phyloP scores from a whole-genome alignment of 1,284 basidiomycete genomes.

The Cutaneotrichosporon cutaneum region DNA sequence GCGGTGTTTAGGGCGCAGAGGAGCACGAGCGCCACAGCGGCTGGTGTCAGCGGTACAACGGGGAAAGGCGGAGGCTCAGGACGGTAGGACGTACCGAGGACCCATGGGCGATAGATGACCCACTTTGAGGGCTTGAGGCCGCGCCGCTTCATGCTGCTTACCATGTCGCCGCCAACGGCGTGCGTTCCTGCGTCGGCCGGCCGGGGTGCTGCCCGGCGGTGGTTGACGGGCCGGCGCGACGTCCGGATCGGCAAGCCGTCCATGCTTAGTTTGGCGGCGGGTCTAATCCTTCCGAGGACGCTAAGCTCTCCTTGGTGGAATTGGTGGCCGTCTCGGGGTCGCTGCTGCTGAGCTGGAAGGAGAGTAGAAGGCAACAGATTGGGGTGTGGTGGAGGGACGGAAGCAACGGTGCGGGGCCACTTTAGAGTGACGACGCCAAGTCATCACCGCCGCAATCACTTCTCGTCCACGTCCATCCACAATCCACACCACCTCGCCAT shows the following conservation, averaged over 20 bases:
- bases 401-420: slow-evolving; percentile 5
- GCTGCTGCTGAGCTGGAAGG: neutral
- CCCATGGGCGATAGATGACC: slow-evolving; percentile 3
- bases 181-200: slow-evolving; percentile 1
- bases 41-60: slow-evolving; percentile 17
- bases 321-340: neutral
- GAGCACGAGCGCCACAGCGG: slow-evolving; percentile 23
- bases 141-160: slow-evolving; percentile 38
- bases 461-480: neutral
- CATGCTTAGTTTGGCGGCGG: neutral
- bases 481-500: slow-evolving; percentile 16
- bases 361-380: neutral
- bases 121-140: slow-evolving; percentile 12
- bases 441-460: neutral
- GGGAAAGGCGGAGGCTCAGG: no score
- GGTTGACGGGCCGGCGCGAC: slow-evolving; percentile 8
- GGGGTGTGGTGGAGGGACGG: neutral
- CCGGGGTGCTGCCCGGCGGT: slow-evolving; percentile 1
- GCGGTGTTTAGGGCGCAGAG: slow-evolving; percentile 26
- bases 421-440: neutral
- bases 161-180: slow-evolving; percentile 35
- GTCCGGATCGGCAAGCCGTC: slow-evolving; percentile 1
- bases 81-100: slow-evolving; percentile 13
- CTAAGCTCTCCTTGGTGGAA: neutral
- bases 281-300: neutral